Percentiles rank a stretch among this genome's conserved stretches.
Evolutionary conservation across 768 basidiomycete species (phyloP).

Genomic region (Hericium coralloides): DNA sequence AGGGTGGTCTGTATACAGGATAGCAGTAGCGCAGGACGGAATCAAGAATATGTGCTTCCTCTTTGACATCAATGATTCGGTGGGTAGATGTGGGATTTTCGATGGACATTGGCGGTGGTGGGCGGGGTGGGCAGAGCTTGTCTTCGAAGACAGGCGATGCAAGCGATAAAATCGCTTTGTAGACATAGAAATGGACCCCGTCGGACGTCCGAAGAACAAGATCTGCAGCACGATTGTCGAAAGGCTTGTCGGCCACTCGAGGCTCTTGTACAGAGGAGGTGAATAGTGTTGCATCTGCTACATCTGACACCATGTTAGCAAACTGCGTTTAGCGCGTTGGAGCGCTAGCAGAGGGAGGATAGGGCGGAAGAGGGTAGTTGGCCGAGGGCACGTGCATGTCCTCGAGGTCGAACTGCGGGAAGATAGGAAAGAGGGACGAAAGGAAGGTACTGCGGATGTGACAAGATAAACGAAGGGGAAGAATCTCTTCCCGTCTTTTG

Average conservation of each 20-base stretch:
- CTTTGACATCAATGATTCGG: no score
- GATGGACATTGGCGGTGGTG: not conserved
- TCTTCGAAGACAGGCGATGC: slow-evolving; percentile 6
- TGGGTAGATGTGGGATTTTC: no score
- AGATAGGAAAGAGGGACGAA: no score
- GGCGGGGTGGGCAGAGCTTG: slow-evolving; percentile 23
- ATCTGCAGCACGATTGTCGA: not conserved
- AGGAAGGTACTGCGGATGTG: no score
- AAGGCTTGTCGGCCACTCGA: not conserved
- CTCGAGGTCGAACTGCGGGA: no score
- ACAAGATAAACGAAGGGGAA: no score
- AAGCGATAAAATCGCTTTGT: slow-evolving; percentile 24
- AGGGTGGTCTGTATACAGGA: no score
- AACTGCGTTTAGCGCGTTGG: not conserved
- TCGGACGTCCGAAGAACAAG: not conserved
- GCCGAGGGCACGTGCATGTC: no score
- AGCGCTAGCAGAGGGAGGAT: not conserved
- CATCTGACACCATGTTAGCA: not conserved
- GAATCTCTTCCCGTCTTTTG: no score
- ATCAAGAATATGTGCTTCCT: no score
- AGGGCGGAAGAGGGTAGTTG: not conserved
- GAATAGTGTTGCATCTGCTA: not conserved
- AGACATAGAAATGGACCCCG: slow-evolving; percentile 14
- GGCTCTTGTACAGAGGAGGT: not conserved
- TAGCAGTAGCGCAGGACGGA: no score